Conservation (phyloP, 2,329 filamentous ascomycete species). For the Rutstroemia sp. region DNA sequence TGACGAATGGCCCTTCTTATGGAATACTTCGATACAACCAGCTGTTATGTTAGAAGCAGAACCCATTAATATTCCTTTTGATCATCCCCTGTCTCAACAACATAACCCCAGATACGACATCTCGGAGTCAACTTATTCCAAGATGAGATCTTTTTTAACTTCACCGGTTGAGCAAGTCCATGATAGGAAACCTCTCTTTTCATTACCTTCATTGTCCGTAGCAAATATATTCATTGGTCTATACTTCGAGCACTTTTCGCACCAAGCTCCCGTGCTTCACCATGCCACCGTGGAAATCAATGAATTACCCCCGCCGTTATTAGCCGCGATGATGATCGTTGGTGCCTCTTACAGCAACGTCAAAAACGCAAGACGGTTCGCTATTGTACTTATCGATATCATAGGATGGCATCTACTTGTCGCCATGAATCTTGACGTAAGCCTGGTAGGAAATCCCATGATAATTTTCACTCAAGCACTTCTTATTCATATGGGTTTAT, state of each 20-base stretch:
- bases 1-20: slow-evolving; percentile 21
- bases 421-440: slow-evolving; percentile 17
- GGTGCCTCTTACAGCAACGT: slow-evolving; percentile 20
- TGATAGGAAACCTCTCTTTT: slow-evolving; percentile 6
- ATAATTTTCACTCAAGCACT: slow-evolving; percentile 22
- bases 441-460: slow-evolving; percentile 19
- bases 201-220: slow-evolving; percentile 16
- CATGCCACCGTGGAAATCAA: slow-evolving; percentile 21
- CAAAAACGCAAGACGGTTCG: slow-evolving; percentile 19
- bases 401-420: slow-evolving; percentile 20
- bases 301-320: slow-evolving; percentile 19
- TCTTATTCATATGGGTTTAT: slow-evolving; percentile 19
- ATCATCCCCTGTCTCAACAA: slow-evolving; percentile 14
- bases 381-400: slow-evolving; percentile 21
- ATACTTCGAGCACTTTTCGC: slow-evolving; percentile 22
- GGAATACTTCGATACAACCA: slow-evolving; percentile 16
- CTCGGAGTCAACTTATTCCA: slow-evolving; percentile 13
- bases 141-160: background rate
- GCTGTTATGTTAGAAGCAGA: slow-evolving; percentile 12
- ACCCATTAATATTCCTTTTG: slow-evolving; percentile 13
- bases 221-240: slow-evolving; percentile 22
- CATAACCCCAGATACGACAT: slow-evolving; percentile 22
- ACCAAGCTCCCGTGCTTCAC: slow-evolving; percentile 23
- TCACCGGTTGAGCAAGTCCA: background rate
- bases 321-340: slow-evolving; percentile 20